phyloP scores from a whole-genome alignment of 2,329 filamentous ascomycete genomes.

The Penicillium sp. region DNA sequence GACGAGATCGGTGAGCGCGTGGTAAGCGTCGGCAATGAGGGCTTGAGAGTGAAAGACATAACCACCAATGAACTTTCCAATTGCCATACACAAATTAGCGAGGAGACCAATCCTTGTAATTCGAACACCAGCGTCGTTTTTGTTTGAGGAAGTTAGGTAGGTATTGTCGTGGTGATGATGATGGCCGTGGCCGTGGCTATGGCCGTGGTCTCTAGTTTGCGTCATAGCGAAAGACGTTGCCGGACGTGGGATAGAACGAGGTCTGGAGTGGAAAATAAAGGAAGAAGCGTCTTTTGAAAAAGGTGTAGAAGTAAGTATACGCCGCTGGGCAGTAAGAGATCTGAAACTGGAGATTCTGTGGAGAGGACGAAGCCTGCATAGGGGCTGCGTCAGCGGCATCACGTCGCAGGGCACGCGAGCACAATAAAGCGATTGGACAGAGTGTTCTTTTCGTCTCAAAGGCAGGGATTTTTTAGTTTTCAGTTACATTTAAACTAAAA shows the following conservation, averaged over 20 bases:
- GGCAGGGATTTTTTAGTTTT: neutral
- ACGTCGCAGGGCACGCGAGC: constrained; percentile 24
- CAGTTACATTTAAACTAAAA: neutral
- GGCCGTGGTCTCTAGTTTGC: constrained; percentile 50
- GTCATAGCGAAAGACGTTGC: constrained; percentile 18
- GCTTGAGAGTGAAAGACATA: constrained; percentile 94
- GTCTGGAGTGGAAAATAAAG: constrained; percentile 12
- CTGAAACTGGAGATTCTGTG: constrained; percentile 17
- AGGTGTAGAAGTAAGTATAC: constrained; percentile 20
- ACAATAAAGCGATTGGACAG: constrained; percentile 20
- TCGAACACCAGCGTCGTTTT: constrained; percentile 86
- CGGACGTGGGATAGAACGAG: constrained; percentile 8
- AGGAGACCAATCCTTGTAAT: constrained; percentile 87
- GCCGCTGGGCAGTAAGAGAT: constrained; percentile 15
- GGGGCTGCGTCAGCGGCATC: constrained; percentile 40
- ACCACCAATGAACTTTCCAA: constrained; percentile 88
- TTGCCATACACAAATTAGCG: constrained; percentile 90
- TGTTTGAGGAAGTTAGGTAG: constrained; percentile 77
- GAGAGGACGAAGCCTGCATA: constrained; percentile 38
- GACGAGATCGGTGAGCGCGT: constrained; percentile 90
- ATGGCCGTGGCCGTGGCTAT: constrained; percentile 60
- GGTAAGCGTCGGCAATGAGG: constrained; percentile 89
- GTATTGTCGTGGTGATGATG: constrained; percentile 80
- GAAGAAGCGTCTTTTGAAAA: constrained; percentile 12
- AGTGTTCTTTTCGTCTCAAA: constrained; percentile 17